phyloP scores from a whole-genome alignment of 2,329 filamentous ascomycete species.

The Hymenoscyphus infarciens region DNA sequence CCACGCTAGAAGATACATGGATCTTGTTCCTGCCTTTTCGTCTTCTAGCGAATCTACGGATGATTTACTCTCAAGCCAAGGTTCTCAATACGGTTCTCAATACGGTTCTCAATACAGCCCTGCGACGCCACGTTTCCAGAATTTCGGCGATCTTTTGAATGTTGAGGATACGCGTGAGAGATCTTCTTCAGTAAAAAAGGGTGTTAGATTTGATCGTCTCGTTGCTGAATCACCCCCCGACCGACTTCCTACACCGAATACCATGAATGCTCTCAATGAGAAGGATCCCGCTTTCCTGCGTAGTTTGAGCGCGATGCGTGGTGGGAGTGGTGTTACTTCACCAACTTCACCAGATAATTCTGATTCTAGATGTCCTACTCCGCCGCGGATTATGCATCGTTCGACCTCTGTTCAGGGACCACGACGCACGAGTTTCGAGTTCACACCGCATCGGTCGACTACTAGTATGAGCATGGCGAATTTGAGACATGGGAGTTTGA shows the following conservation, averaged over 20 bases:
- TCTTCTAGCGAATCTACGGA: not conserved
- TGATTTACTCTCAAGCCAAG: not conserved
- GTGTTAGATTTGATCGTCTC: slow-evolving; percentile 3
- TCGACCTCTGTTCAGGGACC: slow-evolving; percentile 7
- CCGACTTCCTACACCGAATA: slow-evolving; percentile 11
- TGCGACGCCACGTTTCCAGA: slow-evolving; percentile 5
- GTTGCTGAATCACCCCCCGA: not conserved
- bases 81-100: not conserved
- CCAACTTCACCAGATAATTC: not conserved
- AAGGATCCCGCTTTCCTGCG: slow-evolving; percentile 23
- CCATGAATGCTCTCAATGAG: slow-evolving; percentile 20
- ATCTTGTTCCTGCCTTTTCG: slow-evolving; percentile 1
- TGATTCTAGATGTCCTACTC: not conserved
- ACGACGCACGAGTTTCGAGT: not conserved
- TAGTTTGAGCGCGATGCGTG: slow-evolving; percentile 13
- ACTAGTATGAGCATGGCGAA: slow-evolving; percentile 11
- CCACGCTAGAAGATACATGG: not conserved
- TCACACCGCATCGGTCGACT: not conserved
- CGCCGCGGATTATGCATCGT: not conserved
- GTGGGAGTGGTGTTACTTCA: not conserved
- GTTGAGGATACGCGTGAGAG: not conserved
- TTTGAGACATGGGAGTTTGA: not conserved
- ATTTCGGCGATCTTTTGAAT: not conserved
- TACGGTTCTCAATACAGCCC: slow-evolving; percentile 4
- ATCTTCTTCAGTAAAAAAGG: not conserved